phyloP scores from a whole-genome alignment of 2,329 filamentous ascomycete genomes.

The Claviceps sp. region DNA sequence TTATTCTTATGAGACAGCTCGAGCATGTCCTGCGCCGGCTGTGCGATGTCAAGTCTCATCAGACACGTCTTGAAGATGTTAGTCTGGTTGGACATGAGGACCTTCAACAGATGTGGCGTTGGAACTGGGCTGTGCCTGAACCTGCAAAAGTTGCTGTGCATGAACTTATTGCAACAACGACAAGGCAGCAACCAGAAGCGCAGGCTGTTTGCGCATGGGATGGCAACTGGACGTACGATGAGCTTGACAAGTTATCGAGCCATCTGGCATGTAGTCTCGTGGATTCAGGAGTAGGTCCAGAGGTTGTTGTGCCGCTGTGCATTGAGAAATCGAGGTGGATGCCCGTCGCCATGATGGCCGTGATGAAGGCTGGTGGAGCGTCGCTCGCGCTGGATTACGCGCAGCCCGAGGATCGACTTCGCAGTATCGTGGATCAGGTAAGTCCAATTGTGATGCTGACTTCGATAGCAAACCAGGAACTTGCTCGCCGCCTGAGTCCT shows the following conservation, averaged over 20 bases:
- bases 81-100: neutral
- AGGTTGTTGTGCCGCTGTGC: conserved; percentile 12
- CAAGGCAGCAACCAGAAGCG: conserved; percentile 1
- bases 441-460: conserved; percentile 3
- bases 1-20: conserved; percentile 3
- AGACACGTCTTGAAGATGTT: conserved; percentile 2
- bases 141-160: neutral
- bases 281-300: neutral
- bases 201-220: conserved; percentile 13
- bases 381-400: conserved; percentile 15
- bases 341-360: conserved; percentile 13
- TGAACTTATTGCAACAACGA: neutral
- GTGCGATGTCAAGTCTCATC: neutral
- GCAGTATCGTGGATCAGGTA: conserved; percentile 6
- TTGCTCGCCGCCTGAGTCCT: conserved; percentile 9
- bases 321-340: conserved; percentile 16
- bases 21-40: conserved; percentile 7
- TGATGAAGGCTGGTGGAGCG: conserved; percentile 17
- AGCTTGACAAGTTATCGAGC: conserved; percentile 11
- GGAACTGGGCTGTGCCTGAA: conserved; percentile 1
- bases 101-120: conserved; percentile 2
- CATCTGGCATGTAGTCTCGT: conserved; percentile 8
- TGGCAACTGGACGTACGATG: conserved; percentile 11
- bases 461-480: conserved; percentile 7
- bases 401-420: conserved; percentile 10